Conservation (phyloP, 306 rosid genomes). For the barrel medic (Medicago truncatula) region DNA sequence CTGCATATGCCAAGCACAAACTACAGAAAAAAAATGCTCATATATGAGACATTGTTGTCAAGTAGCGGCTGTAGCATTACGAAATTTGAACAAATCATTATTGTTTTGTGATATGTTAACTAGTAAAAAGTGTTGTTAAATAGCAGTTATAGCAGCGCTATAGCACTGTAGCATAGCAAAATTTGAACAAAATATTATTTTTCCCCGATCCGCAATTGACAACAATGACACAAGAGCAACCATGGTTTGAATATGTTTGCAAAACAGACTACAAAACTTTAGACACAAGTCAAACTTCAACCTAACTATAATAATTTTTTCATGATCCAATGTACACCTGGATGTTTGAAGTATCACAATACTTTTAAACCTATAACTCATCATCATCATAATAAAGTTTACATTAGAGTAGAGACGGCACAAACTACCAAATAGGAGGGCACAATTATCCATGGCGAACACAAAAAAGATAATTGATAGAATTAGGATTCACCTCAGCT, state of each 20-base stretch:
- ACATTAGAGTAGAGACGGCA: neutral
- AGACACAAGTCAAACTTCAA: constrained; percentile 34
- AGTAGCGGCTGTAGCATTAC: neutral
- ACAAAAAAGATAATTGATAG: constrained; percentile 11
- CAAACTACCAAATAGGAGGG: constrained; percentile 30
- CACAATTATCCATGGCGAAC: neutral
- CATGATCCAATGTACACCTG: constrained; percentile 9
- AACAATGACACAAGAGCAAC: neutral
- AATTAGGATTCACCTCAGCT: constrained; percentile 55
- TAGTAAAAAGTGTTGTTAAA: neutral
- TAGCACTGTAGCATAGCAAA: neutral
- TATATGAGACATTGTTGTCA: neutral
- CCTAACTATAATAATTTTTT: constrained; percentile 10
- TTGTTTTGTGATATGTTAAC: neutral
- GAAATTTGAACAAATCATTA: neutral
- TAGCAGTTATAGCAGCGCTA: neutral
- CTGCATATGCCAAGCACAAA: constrained; percentile 15
- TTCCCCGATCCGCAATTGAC: neutral
- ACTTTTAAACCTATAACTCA: constrained; percentile 5
- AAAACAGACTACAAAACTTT: constrained; percentile 1
- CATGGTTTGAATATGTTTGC: constrained; percentile 12
- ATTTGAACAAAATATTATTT: neutral
- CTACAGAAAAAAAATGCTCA: constrained; percentile 10
- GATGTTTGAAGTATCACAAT: constrained; percentile 22
- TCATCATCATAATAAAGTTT: constrained; percentile 10